These are phyloP conservation scores for Cryptosporidium canis DNA, from an alignment of 169 alveolate genomes.

Conservation along the genomic window DNA sequence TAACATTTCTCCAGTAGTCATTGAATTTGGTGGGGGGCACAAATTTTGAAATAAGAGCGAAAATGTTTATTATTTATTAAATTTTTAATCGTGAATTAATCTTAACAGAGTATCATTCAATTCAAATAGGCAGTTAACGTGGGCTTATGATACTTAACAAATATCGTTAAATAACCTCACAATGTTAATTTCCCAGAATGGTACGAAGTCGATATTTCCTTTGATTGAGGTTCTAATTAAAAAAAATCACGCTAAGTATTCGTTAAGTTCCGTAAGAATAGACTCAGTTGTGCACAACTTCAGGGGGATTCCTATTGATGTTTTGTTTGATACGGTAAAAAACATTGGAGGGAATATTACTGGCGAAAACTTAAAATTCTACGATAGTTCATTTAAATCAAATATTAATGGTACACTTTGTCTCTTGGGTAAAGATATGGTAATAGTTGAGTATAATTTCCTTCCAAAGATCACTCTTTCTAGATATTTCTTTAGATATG, in stretches of 20 bases:
- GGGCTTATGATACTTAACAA: no score
- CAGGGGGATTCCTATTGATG: neutral
- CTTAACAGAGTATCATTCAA: no score
- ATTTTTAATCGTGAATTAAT: no score
- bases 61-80: no score
- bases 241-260: neutral
- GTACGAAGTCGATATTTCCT: neutral
- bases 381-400: neutral
- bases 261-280: neutral
- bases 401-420: neutral
- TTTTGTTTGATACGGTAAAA: neutral
- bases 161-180: neutral
- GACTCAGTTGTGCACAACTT: neutral
- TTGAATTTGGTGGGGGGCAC: no score
- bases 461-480: neutral
- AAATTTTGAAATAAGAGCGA: no score
- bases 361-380: neutral
- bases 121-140: no score
- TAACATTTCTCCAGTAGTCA: no score
- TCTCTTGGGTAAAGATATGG: neutral
- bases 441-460: neutral
- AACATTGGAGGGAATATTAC: neutral
- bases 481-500: slow-evolving; percentile 1
- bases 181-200: neutral
- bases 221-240: neutral